Percentiles rank a stretch among this genome's conserved stretches.
These are phyloP conservation scores for Paramecium octaurelia DNA, from an alignment of 73 alveolate species.

Conservation along the genomic window DNA sequence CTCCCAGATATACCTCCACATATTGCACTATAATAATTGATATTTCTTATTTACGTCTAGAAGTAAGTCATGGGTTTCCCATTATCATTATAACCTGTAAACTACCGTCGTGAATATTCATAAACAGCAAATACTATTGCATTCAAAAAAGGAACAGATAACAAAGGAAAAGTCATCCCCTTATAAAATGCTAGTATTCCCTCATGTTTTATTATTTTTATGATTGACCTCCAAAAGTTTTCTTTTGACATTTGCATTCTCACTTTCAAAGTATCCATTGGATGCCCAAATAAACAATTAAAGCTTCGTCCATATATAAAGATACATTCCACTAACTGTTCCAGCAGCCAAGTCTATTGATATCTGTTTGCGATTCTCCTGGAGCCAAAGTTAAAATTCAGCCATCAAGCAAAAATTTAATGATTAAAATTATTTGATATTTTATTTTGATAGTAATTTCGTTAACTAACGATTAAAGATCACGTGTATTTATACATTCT, in stretches of 20 bases:
- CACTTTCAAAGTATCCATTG: slow-evolving; percentile 59
- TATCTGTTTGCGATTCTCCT: not conserved
- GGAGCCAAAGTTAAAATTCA: not conserved
- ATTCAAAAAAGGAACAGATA: slow-evolving; percentile 65
- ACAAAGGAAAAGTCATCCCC: slow-evolving; percentile 67
- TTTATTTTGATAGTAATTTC: not conserved
- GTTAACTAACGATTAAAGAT: not conserved
- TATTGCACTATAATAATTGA: not conserved
- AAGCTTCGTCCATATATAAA: not conserved
- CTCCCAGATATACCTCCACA: slow-evolving; percentile 67
- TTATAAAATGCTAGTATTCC: slow-evolving; percentile 61
- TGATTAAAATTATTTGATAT: not conserved
- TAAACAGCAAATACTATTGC: slow-evolving; percentile 68
- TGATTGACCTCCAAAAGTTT: not conserved
- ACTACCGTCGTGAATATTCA: slow-evolving; percentile 57
- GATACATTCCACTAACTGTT: slow-evolving; percentile 44
- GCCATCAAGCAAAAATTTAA: not conserved
- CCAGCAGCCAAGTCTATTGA: slow-evolving; percentile 52
- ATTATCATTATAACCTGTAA: not conserved
- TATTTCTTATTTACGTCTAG: not conserved
- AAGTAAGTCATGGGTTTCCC: slow-evolving; percentile 30
- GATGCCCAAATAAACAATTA: slow-evolving; percentile 56
- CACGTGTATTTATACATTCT: not conserved
- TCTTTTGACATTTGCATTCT: slow-evolving; percentile 53
- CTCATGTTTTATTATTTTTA: slow-evolving; percentile 17